phyloP scores from a whole-genome alignment of 352 stramenopile species.

The Phytopythium sindhum region DNA sequence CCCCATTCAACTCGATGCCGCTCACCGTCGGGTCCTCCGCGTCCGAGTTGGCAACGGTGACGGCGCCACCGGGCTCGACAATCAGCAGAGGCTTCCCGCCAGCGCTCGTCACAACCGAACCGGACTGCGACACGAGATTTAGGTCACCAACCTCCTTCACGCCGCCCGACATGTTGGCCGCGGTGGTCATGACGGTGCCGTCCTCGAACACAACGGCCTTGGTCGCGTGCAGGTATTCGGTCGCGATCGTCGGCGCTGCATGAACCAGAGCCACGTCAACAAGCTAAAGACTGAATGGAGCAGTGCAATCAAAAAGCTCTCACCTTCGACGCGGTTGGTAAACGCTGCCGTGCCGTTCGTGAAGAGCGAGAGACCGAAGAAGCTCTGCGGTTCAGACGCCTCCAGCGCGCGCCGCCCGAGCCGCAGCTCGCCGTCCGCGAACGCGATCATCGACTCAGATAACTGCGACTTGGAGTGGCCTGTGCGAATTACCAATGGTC shows the following conservation, averaged over 20 bases:
- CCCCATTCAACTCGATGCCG: slow-evolving; percentile 52
- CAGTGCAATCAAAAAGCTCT: not conserved
- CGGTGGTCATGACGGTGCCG: slow-evolving; percentile 76
- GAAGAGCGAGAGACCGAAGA: slow-evolving; percentile 68
- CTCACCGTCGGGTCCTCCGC: slow-evolving; percentile 37
- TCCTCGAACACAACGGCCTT: slow-evolving; percentile 73
- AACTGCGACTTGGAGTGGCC: slow-evolving; percentile 73
- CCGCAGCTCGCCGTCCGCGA: slow-evolving; percentile 55
- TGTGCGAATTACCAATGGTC: slow-evolving; percentile 6
- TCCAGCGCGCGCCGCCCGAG: slow-evolving; percentile 50
- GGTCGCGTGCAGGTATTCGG: slow-evolving; percentile 58
- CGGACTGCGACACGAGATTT: slow-evolving; percentile 68
- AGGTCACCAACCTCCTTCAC: slow-evolving; percentile 72
- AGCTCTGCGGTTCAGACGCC: slow-evolving; percentile 48
- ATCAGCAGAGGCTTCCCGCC: slow-evolving; percentile 55
- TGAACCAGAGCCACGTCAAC: not conserved
- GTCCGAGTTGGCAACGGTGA: slow-evolving; percentile 43
- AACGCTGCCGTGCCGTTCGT: slow-evolving; percentile 65
- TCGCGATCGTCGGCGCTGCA: slow-evolving; percentile 54
- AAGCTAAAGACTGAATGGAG: not conserved
- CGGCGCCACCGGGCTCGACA: slow-evolving; percentile 47
- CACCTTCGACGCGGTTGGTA: slow-evolving; percentile 65
- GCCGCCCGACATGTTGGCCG: slow-evolving; percentile 69
- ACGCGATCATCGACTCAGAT: slow-evolving; percentile 68
- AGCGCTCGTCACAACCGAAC: slow-evolving; percentile 59